Base-by-base conservation (phyloP, 768 basidiomycete species). In the Termitomyces sp. region DNA sequence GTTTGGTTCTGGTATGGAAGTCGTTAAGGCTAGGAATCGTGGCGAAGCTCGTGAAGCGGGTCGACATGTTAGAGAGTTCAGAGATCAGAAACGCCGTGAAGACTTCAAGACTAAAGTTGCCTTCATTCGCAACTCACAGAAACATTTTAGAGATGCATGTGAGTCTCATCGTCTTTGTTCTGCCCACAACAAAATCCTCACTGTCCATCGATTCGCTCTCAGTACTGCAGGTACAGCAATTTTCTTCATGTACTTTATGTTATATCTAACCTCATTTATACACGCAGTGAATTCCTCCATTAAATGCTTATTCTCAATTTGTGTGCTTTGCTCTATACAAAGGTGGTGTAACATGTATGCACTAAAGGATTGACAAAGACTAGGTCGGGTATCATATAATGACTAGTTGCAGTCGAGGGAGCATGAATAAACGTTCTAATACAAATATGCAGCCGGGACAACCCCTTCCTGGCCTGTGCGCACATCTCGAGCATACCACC, bases 21-120 rank as follows among this genome's bases (percentile, higher is more conserved):
- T 94, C 10, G 81, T 98, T 59, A 91, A 88, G 68, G 96, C 94
- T 21, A 79, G 93, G 51, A 98, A 98, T 74, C 80, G 80, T n/a
- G 97, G 97, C 2, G 96, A 98, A 73, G 97, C 97, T 14, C 82
- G 82, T 61, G 89, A 98, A 70, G 96, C 96, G 21, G 92, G 88
- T 14, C 80, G 91, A 45, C 91, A 95, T 70, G 81, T 91, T 1
- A 78, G 85, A 54, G 89, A 94, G 65, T 90, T 89, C 74, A 78
- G 88, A 59, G 95, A 97, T 67, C 85, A 89, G 67, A 82, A 76
- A 63, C 77, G 83, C 50, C 80, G 82, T 58, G 89, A 96, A 66
- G 82, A 88, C 35, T 94, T 93, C 79, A 92, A 86, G 74, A 93
- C 92, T 6, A 84, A 80, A 59, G 81, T 96, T 12, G 92, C 74